A percentile compares a stretch with the other conserved stretches of the same genome.
Evolutionary conservation across 2,329 filamentous ascomycete genomes (phyloP).

Genomic region (Raffaelea arxii): DNA sequence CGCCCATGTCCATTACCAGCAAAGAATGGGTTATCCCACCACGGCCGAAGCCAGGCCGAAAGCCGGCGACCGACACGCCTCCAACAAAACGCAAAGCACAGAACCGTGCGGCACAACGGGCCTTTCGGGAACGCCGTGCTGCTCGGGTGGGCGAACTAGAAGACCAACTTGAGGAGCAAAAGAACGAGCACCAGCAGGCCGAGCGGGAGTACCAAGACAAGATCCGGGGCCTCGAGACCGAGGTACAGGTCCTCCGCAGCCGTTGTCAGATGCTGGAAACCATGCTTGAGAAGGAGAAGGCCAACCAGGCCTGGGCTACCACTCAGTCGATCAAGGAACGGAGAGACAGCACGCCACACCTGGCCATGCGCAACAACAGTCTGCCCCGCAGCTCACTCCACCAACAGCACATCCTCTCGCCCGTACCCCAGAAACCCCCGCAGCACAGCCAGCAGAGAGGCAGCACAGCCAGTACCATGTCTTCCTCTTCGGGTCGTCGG

Average conservation of each 20-base stretch:
- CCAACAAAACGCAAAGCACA: constrained; percentile 90
- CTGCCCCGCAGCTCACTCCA: not conserved
- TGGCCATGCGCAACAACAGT: not conserved
- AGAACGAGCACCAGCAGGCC: constrained; percentile 44
- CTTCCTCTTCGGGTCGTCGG: constrained; percentile 18
- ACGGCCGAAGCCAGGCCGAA: constrained; percentile 80
- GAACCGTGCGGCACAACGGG: constrained; percentile 83
- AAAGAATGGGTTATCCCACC: constrained; percentile 83
- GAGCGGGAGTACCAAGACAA: constrained; percentile 49
- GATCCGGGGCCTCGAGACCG: constrained; percentile 49
- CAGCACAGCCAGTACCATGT: constrained; percentile 17
- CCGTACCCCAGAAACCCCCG: constrained; percentile 7
- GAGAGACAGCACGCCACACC: constrained; percentile 3
- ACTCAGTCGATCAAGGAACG: no score
- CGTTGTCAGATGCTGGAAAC: constrained; percentile 54
- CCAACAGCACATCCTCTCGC: constrained; percentile 8
- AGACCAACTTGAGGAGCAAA: constrained; percentile 54
- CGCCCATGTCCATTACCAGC: constrained; percentile 54
- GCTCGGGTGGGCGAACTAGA: constrained; percentile 72
- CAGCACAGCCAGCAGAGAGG: constrained; percentile 9
- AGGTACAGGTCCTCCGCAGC: constrained; percentile 55
- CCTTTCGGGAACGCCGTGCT: constrained; percentile 79
- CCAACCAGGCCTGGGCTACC: constrained; percentile 14
- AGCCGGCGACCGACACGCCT: constrained; percentile 87
- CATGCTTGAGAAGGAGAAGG: constrained; percentile 46